Evolutionary conservation across 257 asterid species (phyloP).

Genomic region (Oldenlandia corymbosa): DNA sequence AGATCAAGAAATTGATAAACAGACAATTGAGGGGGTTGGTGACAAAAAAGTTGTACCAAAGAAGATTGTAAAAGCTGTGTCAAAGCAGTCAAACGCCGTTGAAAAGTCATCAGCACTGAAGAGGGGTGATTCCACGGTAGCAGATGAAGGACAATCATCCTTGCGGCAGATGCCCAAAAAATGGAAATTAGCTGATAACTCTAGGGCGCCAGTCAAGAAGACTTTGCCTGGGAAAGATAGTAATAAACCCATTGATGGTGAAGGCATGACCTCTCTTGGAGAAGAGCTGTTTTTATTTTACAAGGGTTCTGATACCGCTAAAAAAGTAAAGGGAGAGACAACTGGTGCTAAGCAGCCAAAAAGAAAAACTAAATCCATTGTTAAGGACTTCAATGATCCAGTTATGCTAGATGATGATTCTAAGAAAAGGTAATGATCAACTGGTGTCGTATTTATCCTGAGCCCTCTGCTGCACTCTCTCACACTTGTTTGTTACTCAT

Average conservation of each 20-base stretch:
- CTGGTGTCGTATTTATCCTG: no score
- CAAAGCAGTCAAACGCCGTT: constrained; percentile 27
- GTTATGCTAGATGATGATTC: constrained; percentile 47
- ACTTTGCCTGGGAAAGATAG: constrained; percentile 24
- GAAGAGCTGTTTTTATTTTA: constrained; percentile 27
- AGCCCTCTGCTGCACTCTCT: background rate
- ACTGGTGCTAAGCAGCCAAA: constrained; percentile 24
- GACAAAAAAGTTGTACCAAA: constrained; percentile 19
- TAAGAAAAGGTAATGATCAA: constrained; percentile 55
- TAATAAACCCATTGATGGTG: constrained; percentile 22
- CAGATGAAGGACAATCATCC: constrained; percentile 30
- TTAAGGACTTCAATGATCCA: constrained; percentile 27
- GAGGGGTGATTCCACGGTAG: constrained; percentile 31
- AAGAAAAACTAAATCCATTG: constrained; percentile 29
- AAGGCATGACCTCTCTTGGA: constrained; percentile 35
- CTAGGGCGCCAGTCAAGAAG: constrained; percentile 22
- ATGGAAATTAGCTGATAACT: constrained; percentile 26
- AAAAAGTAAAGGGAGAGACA: background rate
- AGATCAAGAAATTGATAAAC: constrained; percentile 24
- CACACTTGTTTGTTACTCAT: background rate
- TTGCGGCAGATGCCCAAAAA: constrained; percentile 25
- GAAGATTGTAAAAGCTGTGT: constrained; percentile 24
- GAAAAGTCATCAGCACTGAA: constrained; percentile 32
- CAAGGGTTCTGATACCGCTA: constrained; percentile 28
- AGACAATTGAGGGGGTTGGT: constrained; percentile 18